Conservation (phyloP, 305 asterid genomes). For the Solanum aculeatissimum region DNA sequence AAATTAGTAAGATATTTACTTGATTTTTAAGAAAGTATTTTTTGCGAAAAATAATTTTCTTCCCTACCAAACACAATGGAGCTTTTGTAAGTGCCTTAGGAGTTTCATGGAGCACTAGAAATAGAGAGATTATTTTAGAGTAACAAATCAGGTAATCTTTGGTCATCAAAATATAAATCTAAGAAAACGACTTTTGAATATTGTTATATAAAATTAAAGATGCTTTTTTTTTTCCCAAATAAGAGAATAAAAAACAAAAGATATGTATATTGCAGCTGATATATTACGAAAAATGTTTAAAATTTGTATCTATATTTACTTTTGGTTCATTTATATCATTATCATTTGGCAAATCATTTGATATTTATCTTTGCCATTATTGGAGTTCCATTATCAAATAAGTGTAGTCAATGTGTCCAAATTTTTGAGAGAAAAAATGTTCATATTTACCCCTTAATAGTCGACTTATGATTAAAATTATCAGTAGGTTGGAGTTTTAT, state of each 20-base stretch:
- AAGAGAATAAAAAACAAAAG: neutral
- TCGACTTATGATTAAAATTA: too few species aligned
- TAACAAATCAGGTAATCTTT: neutral
- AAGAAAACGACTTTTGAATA: neutral
- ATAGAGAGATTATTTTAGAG: too few species aligned
- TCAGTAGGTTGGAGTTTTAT: too few species aligned
- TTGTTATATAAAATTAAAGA: neutral
- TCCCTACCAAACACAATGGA: too few species aligned
- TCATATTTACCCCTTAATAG: too few species aligned
- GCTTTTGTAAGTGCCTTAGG: too few species aligned
- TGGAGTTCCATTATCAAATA: too few species aligned
- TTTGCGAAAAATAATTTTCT: neutral
- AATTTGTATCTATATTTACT: neutral
- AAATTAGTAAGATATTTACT: neutral
- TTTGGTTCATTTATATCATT: neutral
- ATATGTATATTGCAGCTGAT: neutral
- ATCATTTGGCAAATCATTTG: too few species aligned
- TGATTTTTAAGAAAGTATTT: neutral
- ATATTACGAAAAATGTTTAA: neutral
- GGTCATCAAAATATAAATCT: neutral
- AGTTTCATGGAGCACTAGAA: too few species aligned
- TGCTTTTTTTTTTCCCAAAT: neutral
- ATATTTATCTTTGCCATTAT: too few species aligned
- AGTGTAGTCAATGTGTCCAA: too few species aligned
- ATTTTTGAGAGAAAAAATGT: too few species aligned